These are phyloP conservation scores for Quercus gilva DNA, from an alignment of 306 rosid genomes.

Conservation along the genomic window DNA sequence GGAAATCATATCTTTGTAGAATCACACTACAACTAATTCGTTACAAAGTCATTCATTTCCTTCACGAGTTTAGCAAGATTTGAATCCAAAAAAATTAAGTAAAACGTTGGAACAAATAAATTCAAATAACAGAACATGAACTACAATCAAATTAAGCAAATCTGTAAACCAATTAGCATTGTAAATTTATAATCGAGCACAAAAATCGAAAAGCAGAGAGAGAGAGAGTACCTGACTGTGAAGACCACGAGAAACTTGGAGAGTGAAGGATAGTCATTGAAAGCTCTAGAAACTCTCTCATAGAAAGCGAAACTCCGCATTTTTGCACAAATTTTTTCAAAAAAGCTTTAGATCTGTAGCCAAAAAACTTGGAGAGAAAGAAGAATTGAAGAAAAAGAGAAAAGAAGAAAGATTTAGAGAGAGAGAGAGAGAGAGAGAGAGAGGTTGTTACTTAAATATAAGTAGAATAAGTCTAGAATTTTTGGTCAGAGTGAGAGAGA, in stretches of 20 bases:
- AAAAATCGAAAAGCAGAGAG: background rate
- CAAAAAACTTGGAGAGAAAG: constrained; percentile 14
- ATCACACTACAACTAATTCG: background rate
- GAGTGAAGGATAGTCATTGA: constrained; percentile 47
- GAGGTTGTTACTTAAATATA: background rate
- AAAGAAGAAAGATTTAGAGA: background rate
- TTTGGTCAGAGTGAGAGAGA: background rate
- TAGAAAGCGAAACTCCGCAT: constrained; percentile 45
- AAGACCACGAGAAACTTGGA: constrained; percentile 56
- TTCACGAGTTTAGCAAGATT: background rate
- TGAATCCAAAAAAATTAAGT: background rate
- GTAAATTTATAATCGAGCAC: background rate
- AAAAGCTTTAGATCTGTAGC: constrained; percentile 21
- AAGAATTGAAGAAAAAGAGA: background rate
- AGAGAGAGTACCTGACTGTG: constrained; percentile 58
- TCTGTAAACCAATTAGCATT: background rate
- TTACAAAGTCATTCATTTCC: background rate
- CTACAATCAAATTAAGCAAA: background rate
- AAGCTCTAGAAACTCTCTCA: constrained; percentile 45
- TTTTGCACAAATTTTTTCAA: background rate
- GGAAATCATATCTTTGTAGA: background rate
- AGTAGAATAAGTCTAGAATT: no score
- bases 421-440: background rate
- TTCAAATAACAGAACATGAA: background rate
- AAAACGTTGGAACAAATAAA: background rate